Conservation (phyloP, 1,139 yeast species). For the Scheffersomyces stambukii region DNA sequence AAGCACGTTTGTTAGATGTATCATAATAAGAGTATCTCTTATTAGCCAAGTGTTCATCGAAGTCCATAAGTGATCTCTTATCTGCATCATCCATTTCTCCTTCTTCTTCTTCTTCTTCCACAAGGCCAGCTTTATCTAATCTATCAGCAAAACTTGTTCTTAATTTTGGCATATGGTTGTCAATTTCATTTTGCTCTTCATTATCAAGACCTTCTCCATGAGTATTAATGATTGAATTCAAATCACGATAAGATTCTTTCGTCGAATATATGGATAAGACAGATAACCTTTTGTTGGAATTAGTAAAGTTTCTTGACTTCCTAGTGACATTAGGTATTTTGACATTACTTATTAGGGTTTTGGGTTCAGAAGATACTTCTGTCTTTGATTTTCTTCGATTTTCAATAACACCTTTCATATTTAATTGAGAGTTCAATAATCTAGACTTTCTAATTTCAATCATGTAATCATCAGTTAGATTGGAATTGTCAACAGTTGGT, state of each 20-base stretch:
- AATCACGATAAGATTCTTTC: conserved; percentile 58
- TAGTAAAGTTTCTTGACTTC: conserved; percentile 58
- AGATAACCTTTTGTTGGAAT: conserved; percentile 62
- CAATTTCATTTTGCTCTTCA: conserved; percentile 25
- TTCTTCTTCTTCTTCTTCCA: conserved; percentile 24
- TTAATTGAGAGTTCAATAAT: conserved; percentile 40
- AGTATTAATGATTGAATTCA: conserved; percentile 47
- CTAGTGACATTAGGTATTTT: conserved; percentile 68
- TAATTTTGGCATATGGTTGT: conserved; percentile 21
- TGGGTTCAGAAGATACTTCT: conserved; percentile 11
- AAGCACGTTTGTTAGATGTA: conserved; percentile 17
- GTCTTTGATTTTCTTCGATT: conserved; percentile 6
- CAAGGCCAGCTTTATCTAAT: conserved; percentile 34
- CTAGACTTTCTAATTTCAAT: conserved; percentile 42
- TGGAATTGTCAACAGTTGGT: conserved; percentile 33
- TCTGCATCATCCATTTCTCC: conserved; percentile 30
- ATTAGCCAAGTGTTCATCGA: conserved; percentile 40
- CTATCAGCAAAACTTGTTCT: conserved; percentile 45
- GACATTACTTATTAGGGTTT: conserved; percentile 53
- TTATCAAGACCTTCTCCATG: conserved; percentile 25
- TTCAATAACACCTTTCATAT: conserved; percentile 26
- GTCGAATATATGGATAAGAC: conserved; percentile 69
- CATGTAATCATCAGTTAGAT: conserved; percentile 43
- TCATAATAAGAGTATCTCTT: conserved; percentile 38
- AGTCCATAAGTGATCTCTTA: conserved; percentile 38